Evolutionary conservation across 2,329 filamentous ascomycete genomes (phyloP), one percentile per base, ranked within the genome.

Genomic region (Aspergillus sp.): DNA sequence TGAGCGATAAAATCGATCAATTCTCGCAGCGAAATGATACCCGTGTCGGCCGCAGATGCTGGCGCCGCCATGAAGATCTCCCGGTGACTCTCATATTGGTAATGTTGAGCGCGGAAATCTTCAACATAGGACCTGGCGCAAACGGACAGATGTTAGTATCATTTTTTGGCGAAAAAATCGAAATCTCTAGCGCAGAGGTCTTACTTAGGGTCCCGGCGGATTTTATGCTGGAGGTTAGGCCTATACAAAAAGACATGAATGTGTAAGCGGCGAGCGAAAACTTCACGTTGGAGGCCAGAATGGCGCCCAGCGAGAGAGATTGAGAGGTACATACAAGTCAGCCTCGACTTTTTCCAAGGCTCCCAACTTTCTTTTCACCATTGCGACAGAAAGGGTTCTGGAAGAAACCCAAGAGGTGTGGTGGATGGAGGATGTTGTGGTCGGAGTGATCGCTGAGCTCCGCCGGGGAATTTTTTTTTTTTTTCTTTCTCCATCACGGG

Each of bases 271-370:
- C 61, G 52, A 57, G 61, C 22, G 46, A 67, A 62, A 58, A 36
- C 56, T 54, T 63, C 57, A 54, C 39, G 36, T 55, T 53, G 46
- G 31, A 54, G 5, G 52, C 14, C 49, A 52, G 24, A 14, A 52
- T 51, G 51, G 61, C 61, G 54, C 47, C 26, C 49, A 52, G 49
- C 26, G 31, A 11, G 20, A n/a, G 18, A n/a, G 45, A 42, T 45
- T 3, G 52, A 52, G 50, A 20, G 26, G 16, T n/a, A 67, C 86
- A 63, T 75, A 90, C 84, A 96, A 82, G 77, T 96, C 92, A 36
- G 92, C 93, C 73, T 97, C 93, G 68, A 96, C 87, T 84, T 97
- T 97, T 80, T 97, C 93, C 77, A 97, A 87, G 62, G 93, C 93
- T 57, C 90, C 91, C 60, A 96, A 85, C 80, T 95, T 96, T 76